Evolutionary conservation across 225 moss, liverwort and hornwort genomes (phyloP), one percentile per base, ranked within the genome.

Genomic region (Physcomitrium patens): DNA sequence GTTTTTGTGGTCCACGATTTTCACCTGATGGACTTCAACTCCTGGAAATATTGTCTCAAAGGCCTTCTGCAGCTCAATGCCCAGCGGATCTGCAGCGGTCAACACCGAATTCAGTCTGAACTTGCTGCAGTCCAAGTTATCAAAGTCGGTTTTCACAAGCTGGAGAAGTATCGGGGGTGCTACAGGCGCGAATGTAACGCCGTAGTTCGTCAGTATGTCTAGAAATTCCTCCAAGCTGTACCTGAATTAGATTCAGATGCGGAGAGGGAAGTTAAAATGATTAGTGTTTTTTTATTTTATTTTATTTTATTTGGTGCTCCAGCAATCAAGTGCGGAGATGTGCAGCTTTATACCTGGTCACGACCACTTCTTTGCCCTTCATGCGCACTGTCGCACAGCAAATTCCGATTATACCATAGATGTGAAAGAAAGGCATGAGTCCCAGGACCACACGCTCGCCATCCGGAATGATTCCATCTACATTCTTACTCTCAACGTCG

Each of bases 401-500:
- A 12, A 97, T 83, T 54, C 97, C 94, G 31, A 80, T 88, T 58
- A 94, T 94, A 61, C 97, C 97, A 9, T 97, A 97, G 69, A 97
- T 97, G 54, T 97, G 97, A 67, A 94, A 97, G 84, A 97, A 93
- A 0, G 97, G 97, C 97, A 97, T 94, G 74, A 97, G 93, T 6
- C 97, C 97, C 0, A 97, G 87, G 27, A 89, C 82, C 26, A 80
- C 87, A 31, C 77, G 70, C 1, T 76, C 79, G 3, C 50, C 70
- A 12, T 80, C 77, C 0, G 81, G 74, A 42, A 87, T 74, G 28
- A 73, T 59, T 3, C 84, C 85, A 8, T 64, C 52, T 2, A 81
- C 86, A 41, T 75, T 79, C 3, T 50, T 71, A 0, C 81, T 76
- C 65, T 86, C 77, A 6, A 67, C 7, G 18, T 84, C 84, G n/a